phyloP scores from a whole-genome alignment of 257 asterid genomes.

The Nicotiana obtusifolia region DNA sequence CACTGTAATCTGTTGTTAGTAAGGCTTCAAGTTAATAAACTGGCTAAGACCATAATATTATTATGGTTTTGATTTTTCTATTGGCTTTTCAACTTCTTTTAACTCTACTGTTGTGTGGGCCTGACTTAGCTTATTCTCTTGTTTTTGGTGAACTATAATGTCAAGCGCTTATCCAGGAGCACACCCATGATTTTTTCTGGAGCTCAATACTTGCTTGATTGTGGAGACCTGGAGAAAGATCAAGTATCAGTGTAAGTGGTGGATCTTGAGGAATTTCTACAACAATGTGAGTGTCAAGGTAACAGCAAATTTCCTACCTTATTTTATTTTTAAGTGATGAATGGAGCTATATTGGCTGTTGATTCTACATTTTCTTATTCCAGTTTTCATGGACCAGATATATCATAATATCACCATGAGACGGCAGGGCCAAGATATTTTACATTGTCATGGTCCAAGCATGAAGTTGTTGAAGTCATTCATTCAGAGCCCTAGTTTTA shows the following conservation, averaged over 20 bases:
- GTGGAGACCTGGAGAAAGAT: background rate
- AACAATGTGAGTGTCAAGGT: background rate
- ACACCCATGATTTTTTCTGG: background rate
- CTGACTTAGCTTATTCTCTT: background rate
- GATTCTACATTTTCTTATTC: slow-evolving; percentile 4
- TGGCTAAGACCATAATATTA: background rate
- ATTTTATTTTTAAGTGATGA: background rate
- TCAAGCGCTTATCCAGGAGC: background rate
- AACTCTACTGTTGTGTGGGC: background rate
- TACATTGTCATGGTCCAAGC: background rate
- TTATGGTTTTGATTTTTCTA: background rate
- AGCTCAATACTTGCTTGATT: background rate
- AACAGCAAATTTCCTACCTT: background rate
- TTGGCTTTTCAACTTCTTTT: background rate
- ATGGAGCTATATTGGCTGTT: background rate
- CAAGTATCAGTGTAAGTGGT: background rate
- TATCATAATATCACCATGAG: slow-evolving; percentile 3
- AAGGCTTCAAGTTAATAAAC: background rate
- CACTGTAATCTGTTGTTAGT: background rate
- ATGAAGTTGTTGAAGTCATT: background rate
- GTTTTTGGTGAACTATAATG: background rate
- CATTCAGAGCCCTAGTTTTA: background rate
- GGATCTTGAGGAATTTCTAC: background rate
- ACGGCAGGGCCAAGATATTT: background rate
- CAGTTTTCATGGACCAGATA: background rate